Evolutionary conservation across 371 early-diverging fungal genomes (phyloP).

Genomic region (Dichotomocladium elegans): DNA sequence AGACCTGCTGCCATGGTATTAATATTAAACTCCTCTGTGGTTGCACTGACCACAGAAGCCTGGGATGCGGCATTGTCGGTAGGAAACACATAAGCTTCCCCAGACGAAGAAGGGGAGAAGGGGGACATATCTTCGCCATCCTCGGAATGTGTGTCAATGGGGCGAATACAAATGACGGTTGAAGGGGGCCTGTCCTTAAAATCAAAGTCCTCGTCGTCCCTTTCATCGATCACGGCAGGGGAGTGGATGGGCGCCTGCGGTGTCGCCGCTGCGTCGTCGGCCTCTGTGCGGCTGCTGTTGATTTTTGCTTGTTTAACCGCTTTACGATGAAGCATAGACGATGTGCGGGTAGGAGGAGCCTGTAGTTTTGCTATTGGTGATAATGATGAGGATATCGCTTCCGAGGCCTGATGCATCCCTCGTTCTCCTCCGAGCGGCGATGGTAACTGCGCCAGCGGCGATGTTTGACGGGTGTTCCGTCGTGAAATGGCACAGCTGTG

Average conservation of each 20-base stretch:
- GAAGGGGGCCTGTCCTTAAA: constrained; percentile 41
- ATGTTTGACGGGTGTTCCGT: background rate
- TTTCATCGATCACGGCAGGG: constrained; percentile 12
- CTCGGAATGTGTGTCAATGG: constrained; percentile 2
- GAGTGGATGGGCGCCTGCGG: too few relatives aligned
- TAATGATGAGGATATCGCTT: background rate
- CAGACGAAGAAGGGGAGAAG: background rate
- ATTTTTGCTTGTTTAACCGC: background rate
- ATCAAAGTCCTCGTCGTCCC: constrained; percentile 36
- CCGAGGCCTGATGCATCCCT: background rate
- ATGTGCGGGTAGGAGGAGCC: constrained; percentile 1
- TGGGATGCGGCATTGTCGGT: background rate
- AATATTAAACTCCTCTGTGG: background rate
- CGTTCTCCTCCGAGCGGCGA: background rate
- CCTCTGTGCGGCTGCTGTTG: background rate
- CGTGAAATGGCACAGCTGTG: background rate
- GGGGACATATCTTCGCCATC: background rate
- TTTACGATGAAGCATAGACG: constrained; percentile 1
- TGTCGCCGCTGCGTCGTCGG: background rate
- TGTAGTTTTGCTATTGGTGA: background rate
- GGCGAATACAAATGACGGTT: constrained; percentile 19
- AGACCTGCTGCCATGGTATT: background rate
- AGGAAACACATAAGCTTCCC: background rate
- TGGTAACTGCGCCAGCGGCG: too few relatives aligned
- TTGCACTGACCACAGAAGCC: background rate